Base-by-base conservation (phyloP, 345 rosid species). In the Abelmoschus esculentus region DNA sequence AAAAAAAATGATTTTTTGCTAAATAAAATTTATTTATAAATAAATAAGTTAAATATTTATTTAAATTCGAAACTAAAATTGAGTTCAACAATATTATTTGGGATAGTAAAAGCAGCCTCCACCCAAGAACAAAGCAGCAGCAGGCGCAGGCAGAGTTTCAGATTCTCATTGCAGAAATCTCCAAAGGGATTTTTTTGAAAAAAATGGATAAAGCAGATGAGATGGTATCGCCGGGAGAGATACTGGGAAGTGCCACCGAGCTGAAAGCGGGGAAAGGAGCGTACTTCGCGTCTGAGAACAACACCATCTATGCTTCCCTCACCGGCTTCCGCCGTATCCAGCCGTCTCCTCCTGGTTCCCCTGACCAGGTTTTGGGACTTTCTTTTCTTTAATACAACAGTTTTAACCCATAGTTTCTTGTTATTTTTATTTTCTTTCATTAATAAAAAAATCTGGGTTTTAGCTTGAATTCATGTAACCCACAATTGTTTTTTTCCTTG, bases 141-240 rank as follows among this genome's bases (percentile, higher is more conserved):
- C 70, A 13, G 14, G 62, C 62, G 13, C 12, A 3, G 32, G 17
- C 67, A 19, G 67, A 11, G 50, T 62, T 18, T 38, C 4, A 0
- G 52, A 1, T 40, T 62, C 46, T 38, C 67, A 18, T 62, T 38
- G 67, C 49, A 61, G 17, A 29, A 31, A 46, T 0, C 53, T 49
- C 14, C 6, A 13, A 4, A 47, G n/a, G 4, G n/a, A 0, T 1
- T 7, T 1, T 7, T 40, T 40, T 1, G 28, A 49, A 38, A 44
- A 73, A 54, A n/a, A 70, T 67, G 86, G 73, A 74, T 61, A 84
- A 71, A 77, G 55, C 60, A 75, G 84, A 76, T 81, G 17, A 79
- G 82, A 26, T 80, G 79, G 96, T 88, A 67, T 87, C 96, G 19
- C 98, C 99, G 0, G 97, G 99, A 69, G 96, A 91, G 36, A 74